Base-by-base conservation (phyloP, 2,329 filamentous ascomycete species). In the Penicillium sp. region DNA sequence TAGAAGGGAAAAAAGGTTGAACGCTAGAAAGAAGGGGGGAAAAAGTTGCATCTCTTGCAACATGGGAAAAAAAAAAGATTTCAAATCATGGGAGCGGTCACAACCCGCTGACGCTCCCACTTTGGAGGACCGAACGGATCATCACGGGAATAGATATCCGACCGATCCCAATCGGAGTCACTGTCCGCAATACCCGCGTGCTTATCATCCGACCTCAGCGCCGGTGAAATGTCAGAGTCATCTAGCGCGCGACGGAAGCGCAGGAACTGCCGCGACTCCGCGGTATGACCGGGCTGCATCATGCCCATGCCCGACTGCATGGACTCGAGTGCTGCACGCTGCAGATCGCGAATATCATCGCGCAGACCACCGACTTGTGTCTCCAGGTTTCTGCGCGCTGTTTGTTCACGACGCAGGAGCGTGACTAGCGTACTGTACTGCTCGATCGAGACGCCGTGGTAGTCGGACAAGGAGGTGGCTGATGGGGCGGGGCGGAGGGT, bases 391-490 rank as follows among this genome's bases (percentile, higher is more conserved):
- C 70, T 65, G 28, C 74, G 71, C 2, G 74, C 73, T 5, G 65
- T 67, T 53, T 75, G 72, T 53, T 76, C 74, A 42, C 72, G 64
- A 6, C 71, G 67, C 12, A 76, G 64, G 2, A 76, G 64, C 12
- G 68, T 72, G 26, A 74, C 67, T 2, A 76, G 62, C 0, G 70
- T 68, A 49, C 70, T 73, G 54, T 75, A 75, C 47, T 75, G 71
- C 37, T 76, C 72, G 15, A 72, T 65, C 4, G 72, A 72, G 35
- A 72, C 70, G 7, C 62, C 60, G 28, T 58, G 55, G 43, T 63
- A 61, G 38, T 70, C 66, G 9, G 57, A 59, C 19, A 65, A 45
- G 1, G 67, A 69, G 6, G 58, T 57, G 17, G 66, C 57, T 0
- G 67, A 69, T 3, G 64, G 59, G 4, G 55, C 54, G 21, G 61